Evolutionary conservation across 73 alveolate species (phyloP).

Genomic region (Paramecium primaurelia): DNA sequence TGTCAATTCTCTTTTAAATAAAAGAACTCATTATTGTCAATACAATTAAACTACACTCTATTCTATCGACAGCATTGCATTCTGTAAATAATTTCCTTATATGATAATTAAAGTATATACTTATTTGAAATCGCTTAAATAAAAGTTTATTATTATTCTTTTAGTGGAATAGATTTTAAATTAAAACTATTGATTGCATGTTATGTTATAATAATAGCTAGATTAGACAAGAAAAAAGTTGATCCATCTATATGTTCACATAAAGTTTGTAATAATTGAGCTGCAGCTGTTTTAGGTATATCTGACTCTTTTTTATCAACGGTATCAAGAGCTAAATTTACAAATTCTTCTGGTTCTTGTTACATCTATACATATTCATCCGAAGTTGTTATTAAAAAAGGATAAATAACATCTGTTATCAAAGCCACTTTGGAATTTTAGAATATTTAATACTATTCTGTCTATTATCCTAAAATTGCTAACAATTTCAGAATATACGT

Average conservation of each 20-base stretch:
- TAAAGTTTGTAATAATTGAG: conserved; percentile 73
- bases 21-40: conserved; percentile 54
- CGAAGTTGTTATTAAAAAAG: conserved; percentile 64
- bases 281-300: conserved; percentile 73
- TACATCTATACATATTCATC: conserved; percentile 58
- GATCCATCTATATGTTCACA: conserved; percentile 80
- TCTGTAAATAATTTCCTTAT: neutral
- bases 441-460: conserved; percentile 60
- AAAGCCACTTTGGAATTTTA: conserved; percentile 48
- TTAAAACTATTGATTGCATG: conserved; percentile 12
- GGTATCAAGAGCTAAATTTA: conserved; percentile 72
- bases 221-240: conserved; percentile 54
- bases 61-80: conserved; percentile 20
- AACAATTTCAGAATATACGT: conserved; percentile 22
- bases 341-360: conserved; percentile 78
- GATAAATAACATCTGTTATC: conserved; percentile 68
- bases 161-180: neutral
- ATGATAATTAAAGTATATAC: neutral
- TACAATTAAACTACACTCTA: conserved; percentile 43
- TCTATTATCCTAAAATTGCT: conserved; percentile 22
- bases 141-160: neutral
- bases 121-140: neutral
- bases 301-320: conserved; percentile 74
- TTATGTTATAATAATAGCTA: conserved; percentile 58
- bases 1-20: conserved; percentile 50